A percentile compares a stretch with the other conserved stretches of the same genome.
Evolutionary conservation across 2,329 filamentous ascomycete genomes (phyloP).

Genomic region (Mycosphaerelloides madeirae): DNA sequence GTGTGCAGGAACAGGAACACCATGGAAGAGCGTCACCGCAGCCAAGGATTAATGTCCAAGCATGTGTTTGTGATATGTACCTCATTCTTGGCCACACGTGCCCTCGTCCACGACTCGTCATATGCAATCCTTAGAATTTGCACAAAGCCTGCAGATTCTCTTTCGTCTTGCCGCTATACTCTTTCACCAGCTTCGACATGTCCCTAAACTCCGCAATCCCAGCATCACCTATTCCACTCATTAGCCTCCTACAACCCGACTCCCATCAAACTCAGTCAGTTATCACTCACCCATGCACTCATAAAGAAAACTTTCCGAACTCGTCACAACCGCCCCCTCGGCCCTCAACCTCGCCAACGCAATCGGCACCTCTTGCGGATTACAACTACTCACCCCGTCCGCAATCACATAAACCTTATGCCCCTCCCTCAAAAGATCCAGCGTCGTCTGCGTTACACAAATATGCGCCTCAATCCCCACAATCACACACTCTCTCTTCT

Average conservation of each 20-base stretch:
- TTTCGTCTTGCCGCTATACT: conserved; percentile 66
- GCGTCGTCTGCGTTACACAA: conserved; percentile 85
- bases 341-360: conserved; percentile 70
- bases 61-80: too few relatives aligned
- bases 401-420: conserved; percentile 82
- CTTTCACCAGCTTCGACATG: conserved; percentile 74
- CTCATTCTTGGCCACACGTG: too few relatives aligned
- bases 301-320: conserved; percentile 84
- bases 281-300: conserved; percentile 81
- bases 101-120: too few relatives aligned
- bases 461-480: conserved; percentile 93
- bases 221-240: too few relatives aligned
- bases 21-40: too few relatives aligned
- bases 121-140: conserved; percentile 55
- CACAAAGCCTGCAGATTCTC: conserved; percentile 62
- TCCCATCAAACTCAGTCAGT: too few relatives aligned
- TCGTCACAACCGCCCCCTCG: conserved; percentile 75
- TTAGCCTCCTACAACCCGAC: too few relatives aligned
- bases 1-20: too few relatives aligned
- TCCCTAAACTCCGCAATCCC: conserved; percentile 63
- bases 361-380: conserved; percentile 72
- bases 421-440: conserved; percentile 71
- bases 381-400: conserved; percentile 85
- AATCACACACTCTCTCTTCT: conserved; percentile 61
- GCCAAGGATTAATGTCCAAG: too few relatives aligned